Conservation (phyloP, 345 rosid genomes). For the Dipteronia dyeriana region DNA sequence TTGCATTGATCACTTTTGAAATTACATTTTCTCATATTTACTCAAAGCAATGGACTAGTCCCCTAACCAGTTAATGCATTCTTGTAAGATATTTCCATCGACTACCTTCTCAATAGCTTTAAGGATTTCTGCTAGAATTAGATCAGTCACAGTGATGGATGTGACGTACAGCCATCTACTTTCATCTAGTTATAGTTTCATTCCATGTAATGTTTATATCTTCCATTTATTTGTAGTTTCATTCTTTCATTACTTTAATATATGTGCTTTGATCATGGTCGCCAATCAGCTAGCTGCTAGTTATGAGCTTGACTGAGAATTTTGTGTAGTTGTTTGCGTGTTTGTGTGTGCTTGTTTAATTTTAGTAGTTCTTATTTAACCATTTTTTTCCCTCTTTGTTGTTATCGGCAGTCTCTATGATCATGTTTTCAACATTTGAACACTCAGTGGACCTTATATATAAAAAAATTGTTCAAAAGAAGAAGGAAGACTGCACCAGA, state of each 20-base stretch:
- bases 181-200: background rate
- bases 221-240: background rate
- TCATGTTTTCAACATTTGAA: conserved; percentile 59
- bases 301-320: background rate
- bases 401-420: conserved; percentile 52
- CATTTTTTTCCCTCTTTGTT: conserved; percentile 9
- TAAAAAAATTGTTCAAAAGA: conserved; percentile 30
- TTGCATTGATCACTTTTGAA: background rate
- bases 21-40: background rate
- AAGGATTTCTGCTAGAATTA: no score
- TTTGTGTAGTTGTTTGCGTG: background rate
- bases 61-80: background rate
- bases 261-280: background rate
- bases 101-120: background rate
- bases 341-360: background rate
- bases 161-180: background rate
- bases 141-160: no score
- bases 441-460: conserved; percentile 48
- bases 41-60: background rate
- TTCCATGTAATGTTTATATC: background rate
- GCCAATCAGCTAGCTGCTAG: conserved; percentile 1
- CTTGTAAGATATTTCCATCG: background rate
- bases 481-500: conserved; percentile 50
- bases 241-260: background rate
- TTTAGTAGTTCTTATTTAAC: background rate